Conservation (phyloP, 768 basidiomycete species). For the Pleurotus citrinopileatus region DNA sequence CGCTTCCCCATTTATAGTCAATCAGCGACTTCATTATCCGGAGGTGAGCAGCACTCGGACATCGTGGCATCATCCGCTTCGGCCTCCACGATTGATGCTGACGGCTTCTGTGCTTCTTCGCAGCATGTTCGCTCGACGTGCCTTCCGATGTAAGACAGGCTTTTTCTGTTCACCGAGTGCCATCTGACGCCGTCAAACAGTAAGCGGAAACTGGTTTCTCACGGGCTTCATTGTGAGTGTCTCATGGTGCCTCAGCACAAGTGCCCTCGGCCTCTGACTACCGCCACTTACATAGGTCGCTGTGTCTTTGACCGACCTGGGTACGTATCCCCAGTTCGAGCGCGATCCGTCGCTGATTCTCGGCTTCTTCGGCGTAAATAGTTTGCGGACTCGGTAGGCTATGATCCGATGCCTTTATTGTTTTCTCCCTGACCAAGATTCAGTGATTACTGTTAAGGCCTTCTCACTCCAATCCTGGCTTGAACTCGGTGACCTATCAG, state of each 20-base stretch:
- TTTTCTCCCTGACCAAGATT: conserved; percentile 4
- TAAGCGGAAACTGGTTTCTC: conserved; percentile 38
- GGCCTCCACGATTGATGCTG: background rate
- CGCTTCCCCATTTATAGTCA: conserved; percentile 30
- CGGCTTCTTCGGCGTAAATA: conserved; percentile 14
- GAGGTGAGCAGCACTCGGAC: conserved; percentile 18
- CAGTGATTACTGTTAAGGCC: conserved; percentile 55
- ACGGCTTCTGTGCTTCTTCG: background rate
- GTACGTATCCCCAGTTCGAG: conserved; percentile 26
- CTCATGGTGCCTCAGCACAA: background rate
- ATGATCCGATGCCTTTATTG: background rate
- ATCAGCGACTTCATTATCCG: conserved; percentile 50
- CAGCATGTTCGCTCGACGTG: conserved; percentile 48
- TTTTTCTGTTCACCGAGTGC: background rate
- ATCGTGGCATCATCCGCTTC: background rate
- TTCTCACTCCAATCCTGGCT: conserved; percentile 35
- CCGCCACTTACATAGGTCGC: conserved; percentile 20
- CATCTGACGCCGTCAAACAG: conserved; percentile 31
- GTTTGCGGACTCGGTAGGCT: conserved; percentile 37
- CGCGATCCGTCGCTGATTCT: conserved; percentile 3
- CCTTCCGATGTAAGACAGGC: conserved; percentile 44
- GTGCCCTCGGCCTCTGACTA: conserved; percentile 23
- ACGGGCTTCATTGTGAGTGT: conserved; percentile 46
- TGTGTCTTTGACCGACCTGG: conserved; percentile 43
- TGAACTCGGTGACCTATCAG: conserved; percentile 36